phyloP scores from a whole-genome alignment of 805 yeast species.

The Sporopachydermia quercuum region DNA sequence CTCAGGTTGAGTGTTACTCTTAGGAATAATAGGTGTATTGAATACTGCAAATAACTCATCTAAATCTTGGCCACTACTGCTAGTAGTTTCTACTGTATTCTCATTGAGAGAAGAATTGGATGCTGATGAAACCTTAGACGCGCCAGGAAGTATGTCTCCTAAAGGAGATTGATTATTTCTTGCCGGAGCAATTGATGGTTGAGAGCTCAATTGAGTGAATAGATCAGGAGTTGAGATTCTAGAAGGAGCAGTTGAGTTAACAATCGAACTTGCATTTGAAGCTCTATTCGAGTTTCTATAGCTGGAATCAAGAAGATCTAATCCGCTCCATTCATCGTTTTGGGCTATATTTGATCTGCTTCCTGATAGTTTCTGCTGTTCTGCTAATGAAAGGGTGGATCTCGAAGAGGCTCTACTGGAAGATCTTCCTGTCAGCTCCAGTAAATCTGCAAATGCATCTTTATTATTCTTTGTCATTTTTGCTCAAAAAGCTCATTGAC shows the following conservation, averaged over 20 bases:
- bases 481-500: too few relatives aligned
- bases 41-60: conserved; percentile 21
- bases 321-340: background rate
- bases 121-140: background rate
- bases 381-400: background rate
- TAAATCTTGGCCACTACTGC: conserved; percentile 10
- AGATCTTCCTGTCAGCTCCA: background rate
- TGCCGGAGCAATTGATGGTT: background rate
- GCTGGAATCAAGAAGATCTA: background rate
- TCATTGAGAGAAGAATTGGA: background rate
- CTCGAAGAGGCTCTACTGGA: background rate
- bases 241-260: too few relatives aligned
- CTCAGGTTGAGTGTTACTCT: too few relatives aligned
- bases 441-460: background rate
- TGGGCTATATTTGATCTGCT: background rate
- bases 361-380: too few relatives aligned
- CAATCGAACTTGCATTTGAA: too few relatives aligned
- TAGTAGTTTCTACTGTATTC: conserved; percentile 2
- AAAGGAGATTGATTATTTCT: background rate
- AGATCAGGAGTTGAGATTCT: background rate
- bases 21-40: conserved; percentile 14
- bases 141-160: too few relatives aligned
- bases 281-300: too few relatives aligned
- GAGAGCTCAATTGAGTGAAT: background rate
- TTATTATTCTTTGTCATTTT: background rate